Percentiles rank a stretch among this genome's conserved stretches.
These are phyloP conservation scores for Botrytis pseudocinerea DNA, from an alignment of 2,329 filamentous ascomycete species.

Conservation along the genomic window DNA sequence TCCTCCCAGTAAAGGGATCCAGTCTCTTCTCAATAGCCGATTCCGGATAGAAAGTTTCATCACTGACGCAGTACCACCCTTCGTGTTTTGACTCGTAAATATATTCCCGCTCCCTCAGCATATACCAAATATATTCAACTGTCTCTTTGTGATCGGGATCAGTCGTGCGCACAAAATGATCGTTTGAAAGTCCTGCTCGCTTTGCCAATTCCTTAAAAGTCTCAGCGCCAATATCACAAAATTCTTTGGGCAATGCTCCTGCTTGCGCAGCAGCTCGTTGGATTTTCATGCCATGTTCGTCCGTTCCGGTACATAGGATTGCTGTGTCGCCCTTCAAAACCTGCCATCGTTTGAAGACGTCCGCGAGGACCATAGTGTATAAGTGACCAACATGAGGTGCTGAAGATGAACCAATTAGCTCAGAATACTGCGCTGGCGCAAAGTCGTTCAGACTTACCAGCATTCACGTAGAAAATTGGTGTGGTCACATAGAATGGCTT, in stretches of 20 bases:
- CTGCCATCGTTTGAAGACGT: slow-evolving; percentile 92
- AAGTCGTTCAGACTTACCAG: slow-evolving; percentile 54
- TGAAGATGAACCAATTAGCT: slow-evolving; percentile 42
- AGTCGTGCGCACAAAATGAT: slow-evolving; percentile 92
- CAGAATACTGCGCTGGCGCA: slow-evolving; percentile 14
- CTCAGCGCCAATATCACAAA: slow-evolving; percentile 81
- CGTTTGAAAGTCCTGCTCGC: slow-evolving; percentile 68
- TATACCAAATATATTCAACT: slow-evolving; percentile 85
- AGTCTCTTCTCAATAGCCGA: slow-evolving; percentile 71
- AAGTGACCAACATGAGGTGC: slow-evolving; percentile 94
- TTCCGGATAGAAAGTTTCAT: slow-evolving; percentile 93
- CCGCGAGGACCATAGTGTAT: slow-evolving; percentile 87
- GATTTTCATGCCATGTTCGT: slow-evolving; percentile 97
- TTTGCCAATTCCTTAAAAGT: slow-evolving; percentile 76
- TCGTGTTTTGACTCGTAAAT: slow-evolving; percentile 85
- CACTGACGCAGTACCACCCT: slow-evolving; percentile 95
- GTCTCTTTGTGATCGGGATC: slow-evolving; percentile 78
- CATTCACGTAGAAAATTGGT: slow-evolving; percentile 99
- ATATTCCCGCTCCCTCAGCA: slow-evolving; percentile 71
- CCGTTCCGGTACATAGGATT: slow-evolving; percentile 84
- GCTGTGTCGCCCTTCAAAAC: slow-evolving; percentile 70
- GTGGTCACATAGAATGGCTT: slow-evolving; percentile 97
- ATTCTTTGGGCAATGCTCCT: slow-evolving; percentile 71
- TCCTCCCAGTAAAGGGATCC: slow-evolving; percentile 78
- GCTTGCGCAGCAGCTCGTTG: slow-evolving; percentile 79